These are phyloP conservation scores for Sporothrix globosa DNA, from an alignment of 2,329 filamentous ascomycete species.

Conservation along the genomic window DNA sequence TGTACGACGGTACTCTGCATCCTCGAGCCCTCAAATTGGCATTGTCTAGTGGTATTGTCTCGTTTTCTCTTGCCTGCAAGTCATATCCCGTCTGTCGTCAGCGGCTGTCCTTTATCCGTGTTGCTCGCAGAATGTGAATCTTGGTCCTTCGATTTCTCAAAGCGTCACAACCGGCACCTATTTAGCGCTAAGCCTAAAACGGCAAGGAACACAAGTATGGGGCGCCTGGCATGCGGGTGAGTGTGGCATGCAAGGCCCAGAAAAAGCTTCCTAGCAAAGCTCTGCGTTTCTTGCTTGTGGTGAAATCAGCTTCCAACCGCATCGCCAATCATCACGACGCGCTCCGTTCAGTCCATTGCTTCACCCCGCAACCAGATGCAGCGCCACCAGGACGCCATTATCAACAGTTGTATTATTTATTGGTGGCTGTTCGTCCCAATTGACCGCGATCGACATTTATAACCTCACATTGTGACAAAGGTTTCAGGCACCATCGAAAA, in stretches of 20 bases:
- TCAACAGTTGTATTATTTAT: background rate
- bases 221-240: conserved; percentile 4
- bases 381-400: background rate
- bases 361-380: background rate
- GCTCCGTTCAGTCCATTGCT: background rate
- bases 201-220: background rate
- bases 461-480: background rate
- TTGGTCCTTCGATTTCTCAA: background rate
- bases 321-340: conserved; percentile 19
- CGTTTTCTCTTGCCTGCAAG: no score
- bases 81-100: background rate
- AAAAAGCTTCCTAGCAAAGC: conserved; percentile 14
- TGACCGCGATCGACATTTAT: background rate
- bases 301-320: conserved; percentile 7
- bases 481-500: background rate
- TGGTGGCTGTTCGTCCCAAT: background rate
- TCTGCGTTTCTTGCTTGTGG: conserved; percentile 7
- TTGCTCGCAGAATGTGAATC: background rate
- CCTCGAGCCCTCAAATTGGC: background rate
- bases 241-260: conserved; percentile 10
- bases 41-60: background rate
- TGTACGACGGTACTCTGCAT: background rate
- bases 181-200: conserved; percentile 19
- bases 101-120: no score
- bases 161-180: background rate